Evolutionary conservation across 257 asterid species (phyloP), one percentile per base, ranked within the genome.

Genomic region (Forsythia suspensa): DNA sequence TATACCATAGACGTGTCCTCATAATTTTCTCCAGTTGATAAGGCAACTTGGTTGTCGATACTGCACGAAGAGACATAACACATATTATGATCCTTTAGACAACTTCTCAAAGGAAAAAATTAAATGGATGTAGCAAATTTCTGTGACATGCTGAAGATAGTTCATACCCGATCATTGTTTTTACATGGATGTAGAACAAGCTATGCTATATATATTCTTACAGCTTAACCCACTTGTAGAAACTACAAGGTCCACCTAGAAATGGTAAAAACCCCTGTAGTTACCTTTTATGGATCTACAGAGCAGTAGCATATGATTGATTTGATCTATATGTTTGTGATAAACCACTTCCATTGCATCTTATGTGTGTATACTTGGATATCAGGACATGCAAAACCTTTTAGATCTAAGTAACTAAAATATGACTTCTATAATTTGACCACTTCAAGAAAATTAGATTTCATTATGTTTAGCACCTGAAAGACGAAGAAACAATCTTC

Each of bases 21-120:
- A 42, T 90, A 95, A 84, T 89, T 93, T 66, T 87, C 82, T 75
- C 98, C 97, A 84, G 91, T 86, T 21, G 72, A 77, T 77, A 95
- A 46, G 70, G 97, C 97, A 82, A 95, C 89, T 12, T 66, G 85
- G 89, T 95, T 72, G 79, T 91, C 98, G 73, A 73, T 0, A 85
- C 97, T 95, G 92, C 92, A 84, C 2, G 9, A 80, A 77, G 39
- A 61, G 76, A 83, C 37, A 76, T 46, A 43, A 75, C 36, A 2
- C 2, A 39, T 71, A 37, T 68, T 15, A 34, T 71, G 36, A 77
- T 52, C 37, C 40, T 75, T 73, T 29, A 29, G 34, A 29, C 34
- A 29, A 29, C 34, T 29, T 29, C 34, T 29, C 34, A 29, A 29
- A 29, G 34, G 34, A 29, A 29, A 29, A 29, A 29, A 29, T 0